These are phyloP conservation scores for Shiraia bambusicola DNA, from an alignment of 2,329 filamentous ascomycete species.

Conservation along the genomic window DNA sequence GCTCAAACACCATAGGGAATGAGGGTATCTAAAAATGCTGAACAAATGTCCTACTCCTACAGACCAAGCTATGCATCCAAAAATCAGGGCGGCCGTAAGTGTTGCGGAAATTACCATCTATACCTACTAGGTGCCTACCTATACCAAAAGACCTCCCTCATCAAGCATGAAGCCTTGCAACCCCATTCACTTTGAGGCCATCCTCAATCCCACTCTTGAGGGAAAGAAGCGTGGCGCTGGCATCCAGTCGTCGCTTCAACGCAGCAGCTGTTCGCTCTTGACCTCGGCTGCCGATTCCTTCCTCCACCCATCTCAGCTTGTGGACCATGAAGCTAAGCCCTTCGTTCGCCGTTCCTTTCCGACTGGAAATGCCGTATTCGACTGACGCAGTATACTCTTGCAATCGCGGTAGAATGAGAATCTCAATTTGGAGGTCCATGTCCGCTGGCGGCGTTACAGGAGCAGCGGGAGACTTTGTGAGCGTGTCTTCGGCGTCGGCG, in stretches of 20 bases:
- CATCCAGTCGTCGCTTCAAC: constrained; percentile 40
- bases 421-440: constrained; percentile 81
- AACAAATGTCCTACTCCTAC: constrained; percentile 29
- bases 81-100: constrained; percentile 15
- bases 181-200: constrained; percentile 24
- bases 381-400: constrained; percentile 74
- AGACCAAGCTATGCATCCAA: constrained; percentile 14
- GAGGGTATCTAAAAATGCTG: constrained; percentile 46
- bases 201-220: constrained; percentile 34
- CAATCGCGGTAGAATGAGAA: constrained; percentile 78
- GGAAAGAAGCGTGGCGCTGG: constrained; percentile 37
- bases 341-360: constrained; percentile 80
- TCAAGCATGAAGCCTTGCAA: constrained; percentile 33
- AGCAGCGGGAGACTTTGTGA: constrained; percentile 45
- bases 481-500: constrained; percentile 47
- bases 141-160: too few species aligned
- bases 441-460: constrained; percentile 66
- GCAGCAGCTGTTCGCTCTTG: constrained; percentile 43
- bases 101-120: constrained; percentile 2
- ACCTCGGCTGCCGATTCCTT: constrained; percentile 54
- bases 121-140: constrained; percentile 4
- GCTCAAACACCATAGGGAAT: constrained; percentile 28
- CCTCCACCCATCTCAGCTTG: constrained; percentile 81
- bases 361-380: constrained; percentile 78
- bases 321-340: constrained; percentile 87